Conservation (phyloP, 2,329 filamentous ascomycete species). For the Calonectria pauciramosa region DNA sequence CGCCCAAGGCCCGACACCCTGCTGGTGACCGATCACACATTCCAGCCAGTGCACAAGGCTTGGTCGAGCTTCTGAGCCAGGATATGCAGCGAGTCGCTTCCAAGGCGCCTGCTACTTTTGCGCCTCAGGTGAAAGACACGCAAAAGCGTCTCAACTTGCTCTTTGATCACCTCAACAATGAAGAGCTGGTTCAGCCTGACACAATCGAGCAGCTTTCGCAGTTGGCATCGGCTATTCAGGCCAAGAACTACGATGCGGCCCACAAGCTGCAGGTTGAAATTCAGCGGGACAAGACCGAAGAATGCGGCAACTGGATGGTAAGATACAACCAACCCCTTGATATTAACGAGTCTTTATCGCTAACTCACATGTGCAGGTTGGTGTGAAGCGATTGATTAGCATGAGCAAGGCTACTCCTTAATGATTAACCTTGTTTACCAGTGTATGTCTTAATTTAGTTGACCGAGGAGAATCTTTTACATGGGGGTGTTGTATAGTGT, state of each 20-base stretch:
- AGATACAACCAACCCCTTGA: conserved; percentile 50
- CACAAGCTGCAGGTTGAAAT: conserved; percentile 80
- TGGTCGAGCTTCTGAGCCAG: conserved; percentile 84
- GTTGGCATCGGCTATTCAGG: conserved; percentile 75
- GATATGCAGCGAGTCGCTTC: conserved; percentile 92
- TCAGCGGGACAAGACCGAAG: conserved; percentile 81
- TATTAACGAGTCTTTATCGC: conserved; percentile 33
- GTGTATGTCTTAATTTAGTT: conserved; percentile 37
- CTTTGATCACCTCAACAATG: conserved; percentile 98
- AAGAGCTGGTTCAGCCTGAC: conserved; percentile 86
- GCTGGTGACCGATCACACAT: conserved; percentile 93
- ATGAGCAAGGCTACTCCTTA: conserved; percentile 84
- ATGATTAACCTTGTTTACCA: conserved; percentile 31
- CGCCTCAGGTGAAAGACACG: conserved; percentile 91
- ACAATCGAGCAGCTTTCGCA: conserved; percentile 78
- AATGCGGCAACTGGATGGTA: conserved; percentile 92
- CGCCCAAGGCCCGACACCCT: conserved; percentile 77
- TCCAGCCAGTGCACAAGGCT: conserved; percentile 78
- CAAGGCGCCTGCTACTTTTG: conserved; percentile 88
- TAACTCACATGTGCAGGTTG: conserved; percentile 69
- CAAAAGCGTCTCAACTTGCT: conserved; percentile 92
- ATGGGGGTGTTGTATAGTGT: conserved; percentile 38
- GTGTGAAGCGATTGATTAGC: conserved; percentile 81
- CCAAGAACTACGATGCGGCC: conserved; percentile 78
- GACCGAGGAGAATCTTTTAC: conserved; percentile 20